Evolutionary conservation across 2,329 filamentous ascomycete genomes (phyloP).

Genomic region (Stemphylium lycopersici): DNA sequence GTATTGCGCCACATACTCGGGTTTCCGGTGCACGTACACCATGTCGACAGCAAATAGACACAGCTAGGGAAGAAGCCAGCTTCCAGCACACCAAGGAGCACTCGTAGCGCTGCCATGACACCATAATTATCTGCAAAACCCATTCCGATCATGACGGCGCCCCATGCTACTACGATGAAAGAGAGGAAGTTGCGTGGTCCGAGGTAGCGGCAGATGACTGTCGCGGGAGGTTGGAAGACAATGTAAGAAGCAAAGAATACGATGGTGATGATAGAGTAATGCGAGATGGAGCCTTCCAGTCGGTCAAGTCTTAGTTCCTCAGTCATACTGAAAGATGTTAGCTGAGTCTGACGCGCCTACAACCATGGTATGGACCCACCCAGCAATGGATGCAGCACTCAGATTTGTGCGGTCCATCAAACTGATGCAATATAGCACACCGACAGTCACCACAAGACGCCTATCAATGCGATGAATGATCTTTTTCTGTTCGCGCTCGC

Average conservation of each 20-base stretch:
- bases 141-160: conserved; percentile 54
- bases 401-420: conserved; percentile 83
- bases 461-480: conserved; percentile 74
- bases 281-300: conserved; percentile 36
- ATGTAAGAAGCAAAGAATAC: conserved; percentile 55
- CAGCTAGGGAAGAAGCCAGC: conserved; percentile 52
- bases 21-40: conserved; percentile 25
- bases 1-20: not conserved
- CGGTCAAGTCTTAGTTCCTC: conserved; percentile 41
- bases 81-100: conserved; percentile 50
- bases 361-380: conserved; percentile 45
- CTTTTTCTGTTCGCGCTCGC: conserved; percentile 65
- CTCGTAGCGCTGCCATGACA: conserved; percentile 45
- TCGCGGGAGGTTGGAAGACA: conserved; percentile 51
- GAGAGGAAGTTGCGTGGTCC: conserved; percentile 49
- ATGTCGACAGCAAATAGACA: conserved; percentile 53
- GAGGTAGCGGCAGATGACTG: conserved; percentile 49
- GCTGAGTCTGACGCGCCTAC: not conserved
- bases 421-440: conserved; percentile 73
- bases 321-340: conserved; percentile 49
- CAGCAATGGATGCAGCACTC: conserved; percentile 74
- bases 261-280: conserved; percentile 65
- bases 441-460: conserved; percentile 55
- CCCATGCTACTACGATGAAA: conserved; percentile 48
- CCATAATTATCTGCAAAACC: conserved; percentile 48